Evolutionary conservation across 2,329 filamentous ascomycete genomes (phyloP).

Genomic region (Proliferodiscus dingleyae): DNA sequence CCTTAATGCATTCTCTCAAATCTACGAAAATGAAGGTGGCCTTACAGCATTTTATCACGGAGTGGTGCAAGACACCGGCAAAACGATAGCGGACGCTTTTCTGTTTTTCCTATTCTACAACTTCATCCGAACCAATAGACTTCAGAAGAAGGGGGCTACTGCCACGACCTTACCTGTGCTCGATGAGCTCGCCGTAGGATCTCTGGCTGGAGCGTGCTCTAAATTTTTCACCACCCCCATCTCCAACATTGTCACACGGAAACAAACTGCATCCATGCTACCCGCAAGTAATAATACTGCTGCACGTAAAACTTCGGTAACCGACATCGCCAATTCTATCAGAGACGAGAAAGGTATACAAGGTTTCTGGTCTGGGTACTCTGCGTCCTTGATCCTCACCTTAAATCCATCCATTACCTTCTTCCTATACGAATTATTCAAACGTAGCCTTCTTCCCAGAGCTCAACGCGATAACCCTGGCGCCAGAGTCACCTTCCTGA

Average conservation of each 20-base stretch:
- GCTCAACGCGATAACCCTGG: conserved; percentile 48
- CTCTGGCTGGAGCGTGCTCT: conserved; percentile 68
- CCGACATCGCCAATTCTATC: conserved; percentile 60
- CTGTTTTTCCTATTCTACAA: conserved; percentile 83
- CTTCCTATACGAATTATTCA: conserved; percentile 70
- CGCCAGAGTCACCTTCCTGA: conserved; percentile 52
- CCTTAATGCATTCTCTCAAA: conserved; percentile 64
- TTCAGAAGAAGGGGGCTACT: conserved; percentile 36
- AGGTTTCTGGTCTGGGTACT: conserved; percentile 87
- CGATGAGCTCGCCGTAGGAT: conserved; percentile 71
- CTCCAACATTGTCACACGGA: conserved; percentile 74
- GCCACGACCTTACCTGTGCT: conserved; percentile 49
- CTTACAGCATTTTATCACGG: conserved; percentile 65
- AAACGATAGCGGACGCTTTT: conserved; percentile 70
- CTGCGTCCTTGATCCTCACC: conserved; percentile 71
- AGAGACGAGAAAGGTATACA: conserved; percentile 61
- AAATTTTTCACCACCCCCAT: conserved; percentile 76
- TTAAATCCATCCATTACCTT: conserved; percentile 86
- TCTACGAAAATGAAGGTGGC: conserved; percentile 66
- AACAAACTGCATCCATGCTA: conserved; percentile 63
- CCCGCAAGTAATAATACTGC: conserved; percentile 34
- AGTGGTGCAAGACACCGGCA: conserved; percentile 57
- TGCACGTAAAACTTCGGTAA: conserved; percentile 30
- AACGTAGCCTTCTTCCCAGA: conserved; percentile 51
- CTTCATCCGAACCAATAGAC: conserved; percentile 35